Evolutionary conservation across 768 basidiomycete species (phyloP), one percentile per base, ranked within the genome.

Genomic region (Mycena belliarum): DNA sequence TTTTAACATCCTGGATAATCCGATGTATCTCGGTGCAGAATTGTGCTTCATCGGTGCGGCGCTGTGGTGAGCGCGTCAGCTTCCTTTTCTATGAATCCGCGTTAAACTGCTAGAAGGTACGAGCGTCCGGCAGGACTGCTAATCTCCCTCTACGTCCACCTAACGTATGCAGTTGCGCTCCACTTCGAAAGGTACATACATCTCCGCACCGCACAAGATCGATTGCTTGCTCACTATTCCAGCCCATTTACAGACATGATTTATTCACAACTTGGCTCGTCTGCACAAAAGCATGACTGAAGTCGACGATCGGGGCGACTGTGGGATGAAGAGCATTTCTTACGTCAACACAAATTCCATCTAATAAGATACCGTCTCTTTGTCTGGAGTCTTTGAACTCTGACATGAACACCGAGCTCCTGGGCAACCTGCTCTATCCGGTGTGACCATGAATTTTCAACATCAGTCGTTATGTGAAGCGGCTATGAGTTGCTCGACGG

Each of bases 41-140:
- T 6, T 61, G 38, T 57, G 60, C 47, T 61, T 61, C n/a, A 23
- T 57, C 12, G 55, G 60, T 18, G 55, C 60, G 12, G 60, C 60
- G 8, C 14, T 57, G 10, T 53, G 60, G 60, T 61, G 16, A 5
- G 49, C 55, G 8, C 3, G 7, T 28, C 24, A 8, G n/a, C 15
- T 23, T 8, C 3, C 6, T 21, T 15, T 23, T 41, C n/a, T n/a
- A n/a, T 20, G n/a, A 32, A 32, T 32, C 6, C 20, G 23, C 23
- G 4, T 6, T 41, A 10, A 41, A 41, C 15, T 6, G 40, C 12
- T 44, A 11, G 18, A 49, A 49, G 47, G 47, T 49, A 49, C 23
- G 47, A 49, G 23, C 47, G 47, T 49, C 47, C 47, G 12, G 47
- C 47, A 21, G 47, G 47, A 21, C 20, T 49, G 20, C 6, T 35